phyloP scores from a whole-genome alignment of 2,329 filamentous ascomycete genomes.

The Colletotrichum melonis region DNA sequence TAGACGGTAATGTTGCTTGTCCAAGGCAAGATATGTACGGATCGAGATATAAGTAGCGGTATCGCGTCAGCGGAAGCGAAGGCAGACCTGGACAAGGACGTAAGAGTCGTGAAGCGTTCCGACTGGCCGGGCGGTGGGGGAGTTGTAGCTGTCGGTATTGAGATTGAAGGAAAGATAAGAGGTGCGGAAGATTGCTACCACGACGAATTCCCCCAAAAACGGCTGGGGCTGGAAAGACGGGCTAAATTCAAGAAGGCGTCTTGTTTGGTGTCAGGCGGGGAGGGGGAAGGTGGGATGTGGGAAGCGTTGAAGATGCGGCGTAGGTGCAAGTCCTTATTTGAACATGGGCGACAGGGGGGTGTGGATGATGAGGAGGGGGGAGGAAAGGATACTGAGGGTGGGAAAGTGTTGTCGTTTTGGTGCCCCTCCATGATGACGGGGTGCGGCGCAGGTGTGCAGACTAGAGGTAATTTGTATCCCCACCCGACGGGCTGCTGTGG shows the following conservation, averaged over 20 bases:
- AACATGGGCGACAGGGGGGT: conserved; percentile 25
- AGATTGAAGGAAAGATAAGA: neutral
- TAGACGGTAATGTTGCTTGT: neutral
- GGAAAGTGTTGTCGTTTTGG: neutral
- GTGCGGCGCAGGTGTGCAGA: conserved; percentile 16
- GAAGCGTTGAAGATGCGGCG: conserved; percentile 36
- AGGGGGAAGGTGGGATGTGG: conserved; percentile 24
- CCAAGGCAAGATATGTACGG: neutral
- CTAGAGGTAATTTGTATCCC: conserved; percentile 12
- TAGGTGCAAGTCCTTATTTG: conserved; percentile 33
- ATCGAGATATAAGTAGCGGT: neutral
- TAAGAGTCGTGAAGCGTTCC: conserved; percentile 1
- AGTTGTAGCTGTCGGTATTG: neutral
- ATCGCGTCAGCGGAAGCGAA: conserved; percentile 4
- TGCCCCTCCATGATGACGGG: conserved; percentile 35
- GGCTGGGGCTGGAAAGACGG: conserved; percentile 1
- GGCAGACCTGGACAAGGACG: conserved; percentile 4
- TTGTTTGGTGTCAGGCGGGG: conserved; percentile 26
- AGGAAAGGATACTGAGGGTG: neutral
- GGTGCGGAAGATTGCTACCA: conserved; percentile 8
- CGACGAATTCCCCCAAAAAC: neutral
- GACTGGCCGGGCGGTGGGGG: conserved; percentile 5
- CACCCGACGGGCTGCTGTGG: neutral
- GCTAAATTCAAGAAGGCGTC: conserved; percentile 7
- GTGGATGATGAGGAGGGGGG: neutral